Conservation (phyloP, 148 eudicot genomes). For the Rhododendron ferrugineum region DNA sequence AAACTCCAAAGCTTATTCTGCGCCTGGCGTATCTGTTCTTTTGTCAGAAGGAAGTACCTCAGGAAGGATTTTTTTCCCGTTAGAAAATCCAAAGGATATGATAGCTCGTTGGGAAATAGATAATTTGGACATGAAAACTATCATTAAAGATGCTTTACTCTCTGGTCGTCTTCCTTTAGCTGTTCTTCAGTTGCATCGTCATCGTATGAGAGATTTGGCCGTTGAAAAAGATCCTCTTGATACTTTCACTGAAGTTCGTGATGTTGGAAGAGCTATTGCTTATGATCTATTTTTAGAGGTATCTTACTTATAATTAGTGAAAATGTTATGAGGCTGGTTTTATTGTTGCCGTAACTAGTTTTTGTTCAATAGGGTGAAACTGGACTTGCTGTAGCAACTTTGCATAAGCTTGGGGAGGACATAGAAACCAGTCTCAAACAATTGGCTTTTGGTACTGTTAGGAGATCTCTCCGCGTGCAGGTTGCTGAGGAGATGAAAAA, state of each 20-base stretch:
- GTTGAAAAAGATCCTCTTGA: constrained; percentile 56
- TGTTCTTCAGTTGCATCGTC: constrained; percentile 93
- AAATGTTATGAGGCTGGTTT: constrained; percentile 4
- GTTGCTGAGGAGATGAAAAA: constrained; percentile 65
- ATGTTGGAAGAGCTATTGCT: constrained; percentile 82
- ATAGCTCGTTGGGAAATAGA: constrained; percentile 87
- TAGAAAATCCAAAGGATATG: constrained; percentile 92
- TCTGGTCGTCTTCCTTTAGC: constrained; percentile 97
- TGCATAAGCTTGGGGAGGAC: constrained; percentile 97
- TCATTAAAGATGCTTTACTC: constrained; percentile 80
- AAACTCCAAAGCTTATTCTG: constrained; percentile 28
- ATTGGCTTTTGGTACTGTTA: constrained; percentile 79
- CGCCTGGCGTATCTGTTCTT: constrained; percentile 30
- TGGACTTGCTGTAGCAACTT: constrained; percentile 66
- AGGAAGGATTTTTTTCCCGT: constrained; percentile 26
- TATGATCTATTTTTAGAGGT: constrained; percentile 90
- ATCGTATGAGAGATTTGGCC: constrained; percentile 34
- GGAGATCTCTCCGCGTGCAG: constrained; percentile 70
- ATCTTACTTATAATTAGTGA: constrained; percentile 18
- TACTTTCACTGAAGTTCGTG: constrained; percentile 81
- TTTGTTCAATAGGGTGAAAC: constrained; percentile 72
- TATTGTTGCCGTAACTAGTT: constrained; percentile 17
- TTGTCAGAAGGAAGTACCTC: constrained; percentile 35
- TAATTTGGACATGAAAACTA: constrained; percentile 68
- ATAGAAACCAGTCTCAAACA: constrained; percentile 75